These are phyloP conservation scores for Mycena venus DNA, from an alignment of 768 basidiomycete genomes.

Conservation along the genomic window DNA sequence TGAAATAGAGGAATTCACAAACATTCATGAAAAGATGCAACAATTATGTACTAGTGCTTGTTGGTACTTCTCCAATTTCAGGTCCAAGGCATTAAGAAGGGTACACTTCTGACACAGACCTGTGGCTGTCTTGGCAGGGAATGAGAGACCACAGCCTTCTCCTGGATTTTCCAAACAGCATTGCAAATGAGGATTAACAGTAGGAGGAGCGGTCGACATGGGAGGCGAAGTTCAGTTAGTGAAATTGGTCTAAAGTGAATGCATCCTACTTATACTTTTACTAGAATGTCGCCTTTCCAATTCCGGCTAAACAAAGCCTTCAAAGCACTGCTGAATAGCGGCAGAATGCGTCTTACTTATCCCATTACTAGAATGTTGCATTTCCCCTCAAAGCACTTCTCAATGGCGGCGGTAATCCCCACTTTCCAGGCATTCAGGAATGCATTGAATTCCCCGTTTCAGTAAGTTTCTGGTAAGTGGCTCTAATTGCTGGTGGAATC, in stretches of 20 bases:
- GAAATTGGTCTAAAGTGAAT: background rate
- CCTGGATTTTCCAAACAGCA: background rate
- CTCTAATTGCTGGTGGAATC: background rate
- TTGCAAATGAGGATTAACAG: background rate
- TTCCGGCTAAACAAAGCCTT: background rate
- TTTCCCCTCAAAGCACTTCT: too few relatives aligned
- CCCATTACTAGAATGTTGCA: too few relatives aligned
- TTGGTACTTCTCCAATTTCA: too few relatives aligned
- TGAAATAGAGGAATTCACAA: too few relatives aligned
- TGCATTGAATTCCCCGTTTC: background rate
- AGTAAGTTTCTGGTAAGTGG: background rate
- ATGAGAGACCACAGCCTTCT: background rate
- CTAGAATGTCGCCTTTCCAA: background rate
- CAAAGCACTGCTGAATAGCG: background rate
- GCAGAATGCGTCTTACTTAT: too few relatives aligned
- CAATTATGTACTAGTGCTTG: too few relatives aligned
- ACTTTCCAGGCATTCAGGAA: background rate
- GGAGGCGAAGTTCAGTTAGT: background rate
- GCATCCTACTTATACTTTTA: background rate
- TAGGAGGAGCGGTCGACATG: background rate
- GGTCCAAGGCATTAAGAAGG: constrained; percentile 7
- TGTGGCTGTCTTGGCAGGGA: background rate
- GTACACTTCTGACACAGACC: constrained; percentile 10
- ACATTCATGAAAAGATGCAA: too few relatives aligned
- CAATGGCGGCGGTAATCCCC: too few relatives aligned